Conservation (phyloP, 495 filamentous ascomycete genomes). For the Talaromyces trachyspermus region DNA sequence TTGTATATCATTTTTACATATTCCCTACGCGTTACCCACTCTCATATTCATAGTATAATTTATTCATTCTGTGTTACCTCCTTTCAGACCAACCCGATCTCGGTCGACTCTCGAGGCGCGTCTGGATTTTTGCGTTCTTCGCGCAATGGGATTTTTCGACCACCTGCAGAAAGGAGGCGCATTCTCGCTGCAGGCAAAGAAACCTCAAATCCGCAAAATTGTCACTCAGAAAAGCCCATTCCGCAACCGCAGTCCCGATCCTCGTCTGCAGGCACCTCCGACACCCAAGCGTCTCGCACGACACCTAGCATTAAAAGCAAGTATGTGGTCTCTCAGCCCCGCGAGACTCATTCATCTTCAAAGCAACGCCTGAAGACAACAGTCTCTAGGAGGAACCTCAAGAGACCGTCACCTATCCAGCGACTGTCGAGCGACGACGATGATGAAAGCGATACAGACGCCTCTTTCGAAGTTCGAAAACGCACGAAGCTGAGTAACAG, state of each 20-base stretch:
- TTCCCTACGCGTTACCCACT: constrained; percentile 3
- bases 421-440: constrained; percentile 45
- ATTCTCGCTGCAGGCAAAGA: constrained; percentile 44
- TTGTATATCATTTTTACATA: constrained; percentile 14
- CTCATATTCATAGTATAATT: constrained; percentile 16
- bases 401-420: constrained; percentile 39
- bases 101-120: constrained; percentile 6
- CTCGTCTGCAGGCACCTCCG: constrained; percentile 11
- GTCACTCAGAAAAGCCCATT: constrained; percentile 29
- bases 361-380: constrained; percentile 30
- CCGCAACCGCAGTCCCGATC: constrained; percentile 22
- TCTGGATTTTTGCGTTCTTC: neutral
- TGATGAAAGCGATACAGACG: constrained; percentile 36
- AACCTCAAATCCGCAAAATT: constrained; percentile 42
- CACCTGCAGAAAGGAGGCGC: constrained; percentile 47
- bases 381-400: constrained; percentile 26
- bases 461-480: constrained; percentile 41
- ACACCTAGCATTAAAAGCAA: constrained; percentile 12
- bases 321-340: neutral
- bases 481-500: constrained; percentile 35
- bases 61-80: constrained; percentile 13
- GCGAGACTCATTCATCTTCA: constrained; percentile 4
- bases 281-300: constrained; percentile 10
- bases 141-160: constrained; percentile 48
- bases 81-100: constrained; percentile 12